These are phyloP conservation scores for Hemileia vastatrix DNA, from an alignment of 1,284 basidiomycete species.

Conservation along the genomic window DNA sequence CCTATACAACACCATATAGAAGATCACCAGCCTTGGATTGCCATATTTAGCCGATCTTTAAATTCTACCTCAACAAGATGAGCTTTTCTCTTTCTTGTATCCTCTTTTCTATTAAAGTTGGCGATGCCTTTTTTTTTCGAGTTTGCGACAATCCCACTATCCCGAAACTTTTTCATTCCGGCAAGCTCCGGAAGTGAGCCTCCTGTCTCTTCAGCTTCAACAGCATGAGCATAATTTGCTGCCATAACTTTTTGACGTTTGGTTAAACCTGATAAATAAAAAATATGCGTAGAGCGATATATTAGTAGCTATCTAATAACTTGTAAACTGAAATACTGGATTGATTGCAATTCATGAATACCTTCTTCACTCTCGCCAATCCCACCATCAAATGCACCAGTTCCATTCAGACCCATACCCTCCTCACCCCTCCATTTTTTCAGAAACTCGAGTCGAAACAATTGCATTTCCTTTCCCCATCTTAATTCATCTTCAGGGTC, in stretches of 20 bases:
- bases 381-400: slow-evolving; percentile 3
- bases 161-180: background rate
- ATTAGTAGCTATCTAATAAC: background rate
- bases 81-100: slow-evolving; percentile 7
- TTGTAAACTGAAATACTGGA: background rate
- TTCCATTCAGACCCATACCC: slow-evolving; percentile 21
- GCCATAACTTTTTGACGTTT: slow-evolving; percentile 24
- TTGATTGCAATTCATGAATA: background rate
- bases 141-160: slow-evolving; percentile 6
- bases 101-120: slow-evolving; percentile 5
- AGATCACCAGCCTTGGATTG: slow-evolving; percentile 15
- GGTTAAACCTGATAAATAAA: slow-evolving; percentile 9
- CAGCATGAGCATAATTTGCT: slow-evolving; percentile 19
- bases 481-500: slow-evolving; percentile 21
- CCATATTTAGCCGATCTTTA: slow-evolving; percentile 19
- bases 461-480: slow-evolving; percentile 24
- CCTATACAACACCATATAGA: background rate
- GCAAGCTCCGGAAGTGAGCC: background rate
- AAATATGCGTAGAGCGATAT: background rate
- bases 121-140: background rate
- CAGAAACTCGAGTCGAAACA: slow-evolving; percentile 17
- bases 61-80: too few relatives aligned
- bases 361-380: slow-evolving; percentile 16
- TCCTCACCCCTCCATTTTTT: slow-evolving; percentile 24
- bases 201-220: slow-evolving; percentile 5